phyloP scores from a whole-genome alignment of 2,329 filamentous ascomycete genomes.

The Nemania sp. region DNA sequence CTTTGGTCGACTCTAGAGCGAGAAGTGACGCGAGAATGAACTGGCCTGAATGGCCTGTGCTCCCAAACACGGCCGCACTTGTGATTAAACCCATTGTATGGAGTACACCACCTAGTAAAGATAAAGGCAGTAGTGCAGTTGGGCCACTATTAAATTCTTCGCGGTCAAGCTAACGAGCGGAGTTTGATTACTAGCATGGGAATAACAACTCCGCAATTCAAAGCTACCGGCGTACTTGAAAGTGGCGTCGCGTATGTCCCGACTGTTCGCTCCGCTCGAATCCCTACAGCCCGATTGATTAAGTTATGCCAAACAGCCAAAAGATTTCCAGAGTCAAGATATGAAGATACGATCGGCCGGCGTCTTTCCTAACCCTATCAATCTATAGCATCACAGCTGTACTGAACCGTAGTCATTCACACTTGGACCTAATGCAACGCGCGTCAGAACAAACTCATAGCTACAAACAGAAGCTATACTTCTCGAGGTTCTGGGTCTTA shows the following conservation, averaged over 20 bases:
- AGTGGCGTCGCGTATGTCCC: no score
- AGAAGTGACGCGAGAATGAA: conserved; percentile 16
- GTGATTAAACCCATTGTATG: conserved; percentile 6
- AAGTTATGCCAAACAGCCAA: not conserved
- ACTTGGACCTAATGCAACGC: no score
- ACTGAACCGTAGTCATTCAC: no score
- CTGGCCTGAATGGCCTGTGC: conserved; percentile 19
- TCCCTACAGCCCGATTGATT: not conserved
- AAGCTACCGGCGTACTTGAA: not conserved
- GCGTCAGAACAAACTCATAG: not conserved
- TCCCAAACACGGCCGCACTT: conserved; percentile 7
- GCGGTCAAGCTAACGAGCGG: not conserved
- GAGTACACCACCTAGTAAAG: not conserved
- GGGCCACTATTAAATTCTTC: not conserved
- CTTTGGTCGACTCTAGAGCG: not conserved
- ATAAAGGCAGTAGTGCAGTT: not conserved
- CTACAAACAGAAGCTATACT: not conserved
- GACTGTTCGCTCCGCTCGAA: no score
- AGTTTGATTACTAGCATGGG: not conserved
- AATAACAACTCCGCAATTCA: conserved; percentile 2
- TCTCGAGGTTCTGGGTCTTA: not conserved
- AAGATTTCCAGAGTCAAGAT: not conserved
- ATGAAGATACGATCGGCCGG: not conserved
- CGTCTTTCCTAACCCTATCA: not conserved
- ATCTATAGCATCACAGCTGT: no score